Evolutionary conservation across 371 early-diverging fungal species (phyloP).

Genomic region (Funneliformis caledonium): DNA sequence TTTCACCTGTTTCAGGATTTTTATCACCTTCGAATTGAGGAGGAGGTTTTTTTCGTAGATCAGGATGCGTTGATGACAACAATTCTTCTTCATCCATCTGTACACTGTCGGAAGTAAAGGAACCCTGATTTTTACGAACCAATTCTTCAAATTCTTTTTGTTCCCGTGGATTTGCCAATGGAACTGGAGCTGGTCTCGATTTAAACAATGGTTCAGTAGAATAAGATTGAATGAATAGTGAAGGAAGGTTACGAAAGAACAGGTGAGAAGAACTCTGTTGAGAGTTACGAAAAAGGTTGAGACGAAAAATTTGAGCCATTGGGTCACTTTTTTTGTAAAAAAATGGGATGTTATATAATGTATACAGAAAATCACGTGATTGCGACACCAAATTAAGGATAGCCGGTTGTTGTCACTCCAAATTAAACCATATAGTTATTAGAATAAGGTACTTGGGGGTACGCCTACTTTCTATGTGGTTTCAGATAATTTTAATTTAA

Average conservation of each 20-base stretch:
- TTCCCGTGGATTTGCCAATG: constrained; percentile 69
- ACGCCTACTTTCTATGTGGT: too few relatives aligned
- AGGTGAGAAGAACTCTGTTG: neutral
- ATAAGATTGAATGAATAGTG: neutral
- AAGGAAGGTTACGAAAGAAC: neutral
- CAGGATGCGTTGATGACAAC: constrained; percentile 58
- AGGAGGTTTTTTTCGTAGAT: constrained; percentile 55
- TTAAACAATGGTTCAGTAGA: neutral
- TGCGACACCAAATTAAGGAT: too few relatives aligned
- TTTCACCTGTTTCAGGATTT: constrained; percentile 83
- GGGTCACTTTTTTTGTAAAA: neutral
- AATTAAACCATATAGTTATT: too few relatives aligned
- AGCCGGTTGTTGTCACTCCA: too few relatives aligned
- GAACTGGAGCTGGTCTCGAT: constrained; percentile 67
- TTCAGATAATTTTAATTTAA: too few relatives aligned
- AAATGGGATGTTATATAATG: too few relatives aligned
- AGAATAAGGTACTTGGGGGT: too few relatives aligned
- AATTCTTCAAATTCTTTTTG: constrained; percentile 80
- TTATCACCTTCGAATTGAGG: constrained; percentile 76
- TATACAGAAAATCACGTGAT: too few relatives aligned
- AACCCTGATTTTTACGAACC: constrained; percentile 50
- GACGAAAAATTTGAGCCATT: neutral
- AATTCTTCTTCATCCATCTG: constrained; percentile 48
- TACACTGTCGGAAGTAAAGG: constrained; percentile 45
- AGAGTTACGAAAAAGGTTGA: neutral